Percentiles rank a stretch among this genome's conserved stretches.
Conservation (phyloP, 2,329 filamentous ascomycete genomes). For the Celoporthe dispersa region DNA sequence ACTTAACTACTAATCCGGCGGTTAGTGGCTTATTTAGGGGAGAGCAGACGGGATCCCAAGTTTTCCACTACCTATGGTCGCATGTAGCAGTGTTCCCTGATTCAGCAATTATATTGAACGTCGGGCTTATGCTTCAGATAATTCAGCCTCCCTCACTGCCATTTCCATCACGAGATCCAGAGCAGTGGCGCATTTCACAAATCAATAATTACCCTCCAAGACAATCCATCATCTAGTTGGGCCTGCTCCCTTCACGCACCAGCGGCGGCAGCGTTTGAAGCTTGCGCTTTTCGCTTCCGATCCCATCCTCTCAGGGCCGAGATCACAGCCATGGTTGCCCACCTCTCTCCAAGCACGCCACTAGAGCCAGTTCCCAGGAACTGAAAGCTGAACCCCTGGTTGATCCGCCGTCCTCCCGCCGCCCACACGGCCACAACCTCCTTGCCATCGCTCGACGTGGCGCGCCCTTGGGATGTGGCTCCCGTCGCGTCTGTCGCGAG, state of each 20-base stretch:
- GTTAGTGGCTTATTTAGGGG: constrained; percentile 1
- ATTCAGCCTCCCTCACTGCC: background rate
- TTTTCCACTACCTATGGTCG: constrained; percentile 1
- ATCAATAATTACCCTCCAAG: background rate
- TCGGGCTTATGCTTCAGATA: no score
- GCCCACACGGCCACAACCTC: constrained; percentile 49
- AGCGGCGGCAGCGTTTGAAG: background rate
- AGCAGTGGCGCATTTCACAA: background rate
- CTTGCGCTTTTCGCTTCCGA: constrained; percentile 36
- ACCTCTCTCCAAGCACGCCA: constrained; percentile 47
- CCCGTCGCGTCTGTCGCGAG: constrained; percentile 33
- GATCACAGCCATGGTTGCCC: constrained; percentile 47
- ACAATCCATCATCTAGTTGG: background rate
- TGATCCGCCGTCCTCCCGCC: constrained; percentile 35
- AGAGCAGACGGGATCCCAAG: background rate
- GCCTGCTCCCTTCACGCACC: background rate
- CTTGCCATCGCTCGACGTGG: constrained; percentile 40
- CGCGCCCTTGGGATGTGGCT: background rate
- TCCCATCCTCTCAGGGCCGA: constrained; percentile 41
- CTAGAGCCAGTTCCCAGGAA: constrained; percentile 45
- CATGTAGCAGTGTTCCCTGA: background rate
- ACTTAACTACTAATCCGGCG: background rate
- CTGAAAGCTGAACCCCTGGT: constrained; percentile 42
- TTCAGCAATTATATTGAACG: background rate
- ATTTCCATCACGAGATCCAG: background rate